phyloP scores from a whole-genome alignment of 1,284 basidiomycete species.

The Leucoagaricus sp. region DNA sequence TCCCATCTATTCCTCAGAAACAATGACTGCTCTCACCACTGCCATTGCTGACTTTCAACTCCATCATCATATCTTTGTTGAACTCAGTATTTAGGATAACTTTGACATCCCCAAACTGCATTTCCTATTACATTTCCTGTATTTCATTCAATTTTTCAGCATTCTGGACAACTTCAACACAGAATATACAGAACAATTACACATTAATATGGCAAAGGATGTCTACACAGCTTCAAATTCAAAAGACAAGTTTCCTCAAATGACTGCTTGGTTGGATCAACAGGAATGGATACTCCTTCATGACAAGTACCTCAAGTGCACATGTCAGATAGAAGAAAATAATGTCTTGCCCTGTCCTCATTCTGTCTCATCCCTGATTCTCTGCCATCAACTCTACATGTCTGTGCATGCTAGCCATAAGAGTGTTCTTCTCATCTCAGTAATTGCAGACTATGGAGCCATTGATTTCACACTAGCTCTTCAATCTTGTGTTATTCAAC shows the following conservation, averaged over 20 bases:
- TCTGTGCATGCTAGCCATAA: neutral
- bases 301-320: neutral
- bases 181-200: conserved; percentile 30
- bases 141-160: conserved; percentile 26
- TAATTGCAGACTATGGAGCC: neutral
- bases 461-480: neutral
- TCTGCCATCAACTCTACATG: neutral
- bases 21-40: rapidly evolving
- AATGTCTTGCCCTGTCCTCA: neutral
- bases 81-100: conserved; percentile 25
- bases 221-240: conserved; percentile 32
- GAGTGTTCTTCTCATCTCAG: neutral
- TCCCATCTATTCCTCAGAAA: conserved; percentile 26
- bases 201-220: conserved; percentile 35
- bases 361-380: neutral
- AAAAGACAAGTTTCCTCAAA: conserved; percentile 32
- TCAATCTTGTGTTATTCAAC: neutral
- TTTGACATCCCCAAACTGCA: conserved; percentile 40
- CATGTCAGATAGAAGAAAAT: neutral
- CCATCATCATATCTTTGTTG: conserved; percentile 31
- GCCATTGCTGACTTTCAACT: conserved; percentile 25
- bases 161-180: conserved; percentile 35
- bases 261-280: conserved; percentile 34
- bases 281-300: conserved; percentile 24
- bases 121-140: conserved; percentile 28